Conservation (phyloP, 106 monocot species). For the Apostasia ramifera region DNA sequence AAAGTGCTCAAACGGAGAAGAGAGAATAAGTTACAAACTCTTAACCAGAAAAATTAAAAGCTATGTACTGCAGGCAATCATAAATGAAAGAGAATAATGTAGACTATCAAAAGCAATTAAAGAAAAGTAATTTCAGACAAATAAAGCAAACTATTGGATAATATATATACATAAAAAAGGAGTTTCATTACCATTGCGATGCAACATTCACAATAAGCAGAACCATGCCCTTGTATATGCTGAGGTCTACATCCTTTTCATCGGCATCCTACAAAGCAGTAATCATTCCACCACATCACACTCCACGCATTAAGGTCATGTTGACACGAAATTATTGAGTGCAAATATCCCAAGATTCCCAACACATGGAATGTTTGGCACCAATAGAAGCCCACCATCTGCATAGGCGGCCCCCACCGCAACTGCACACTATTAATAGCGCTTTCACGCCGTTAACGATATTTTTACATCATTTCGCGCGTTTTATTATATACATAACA, state of each 20-base stretch:
- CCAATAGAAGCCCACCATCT: not conserved
- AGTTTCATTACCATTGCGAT: constrained; percentile 43
- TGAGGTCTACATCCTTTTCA: constrained; percentile 64
- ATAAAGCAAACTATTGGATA: too few relatives aligned
- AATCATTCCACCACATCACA: not conserved
- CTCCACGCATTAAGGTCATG: too few relatives aligned
- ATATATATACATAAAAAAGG: too few relatives aligned
- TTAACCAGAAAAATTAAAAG: too few relatives aligned
- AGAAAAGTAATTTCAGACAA: too few relatives aligned
- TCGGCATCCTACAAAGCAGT: constrained; percentile 40
- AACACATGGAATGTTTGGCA: not conserved
- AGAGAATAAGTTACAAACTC: not conserved
- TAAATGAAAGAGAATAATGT: too few relatives aligned
- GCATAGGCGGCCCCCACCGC: not conserved
- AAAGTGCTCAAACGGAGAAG: not conserved
- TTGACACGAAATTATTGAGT: not conserved
- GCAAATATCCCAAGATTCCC: not conserved
- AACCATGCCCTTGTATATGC: constrained; percentile 72
- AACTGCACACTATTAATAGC: too few relatives aligned
- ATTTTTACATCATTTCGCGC: too few relatives aligned
- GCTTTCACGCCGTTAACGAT: too few relatives aligned
- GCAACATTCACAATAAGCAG: constrained; percentile 76
- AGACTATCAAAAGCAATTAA: too few relatives aligned
- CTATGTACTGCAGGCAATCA: too few relatives aligned
- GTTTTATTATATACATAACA: too few relatives aligned